Evolutionary conservation across 2,329 filamentous ascomycete genomes (phyloP), one percentile per base, ranked within the genome.

Genomic region (Ophiostoma novo-ulmi): DNA sequence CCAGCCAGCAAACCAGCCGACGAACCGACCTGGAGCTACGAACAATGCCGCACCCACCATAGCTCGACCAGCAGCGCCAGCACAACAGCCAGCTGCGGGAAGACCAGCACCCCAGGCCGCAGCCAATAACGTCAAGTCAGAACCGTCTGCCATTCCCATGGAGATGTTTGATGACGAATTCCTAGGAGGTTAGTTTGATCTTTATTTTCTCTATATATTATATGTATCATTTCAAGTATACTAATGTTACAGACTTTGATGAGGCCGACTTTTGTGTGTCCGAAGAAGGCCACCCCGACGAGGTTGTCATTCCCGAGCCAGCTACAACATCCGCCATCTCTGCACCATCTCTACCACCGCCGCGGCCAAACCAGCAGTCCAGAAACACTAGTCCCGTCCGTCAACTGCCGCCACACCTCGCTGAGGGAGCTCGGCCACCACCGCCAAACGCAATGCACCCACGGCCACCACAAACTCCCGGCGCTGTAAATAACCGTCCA

Each of bases 231-330:
- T 63, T 36, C 14, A 10, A 3, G 17, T 13, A 17, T 4, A 11
- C 17, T 35, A 65, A 58, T 13, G 17, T 38, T 13, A 48, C n/a
- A 84, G 87, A 92, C 72, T 90, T 93, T 77, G 91, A 93, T 75
- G 90, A 92, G 79, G 89, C 87, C 69, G 91, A 93, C 78, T 93
- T 94, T 76, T 88, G 86, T 67, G 89, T 91, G 8, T 81, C 85
- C 11, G 85, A 90, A 38, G 65, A 67, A 31, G 89, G 85, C 26
- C 89, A 93, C 76, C 91, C 91, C 4, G 91, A 95, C 77, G 92
- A 94, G 77, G 84, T 94, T n/a, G 80, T 85, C 39, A 79, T 94
- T 14, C 80, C 84, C 8, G 78, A 78, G n/a, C 35, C 63, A 22
- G 8, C 63, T 7, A 41, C 35, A n/a, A 73, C 78, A 72, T 72